Conservation (phyloP, 345 rosid species). For the Pelargonium nanum region DNA sequence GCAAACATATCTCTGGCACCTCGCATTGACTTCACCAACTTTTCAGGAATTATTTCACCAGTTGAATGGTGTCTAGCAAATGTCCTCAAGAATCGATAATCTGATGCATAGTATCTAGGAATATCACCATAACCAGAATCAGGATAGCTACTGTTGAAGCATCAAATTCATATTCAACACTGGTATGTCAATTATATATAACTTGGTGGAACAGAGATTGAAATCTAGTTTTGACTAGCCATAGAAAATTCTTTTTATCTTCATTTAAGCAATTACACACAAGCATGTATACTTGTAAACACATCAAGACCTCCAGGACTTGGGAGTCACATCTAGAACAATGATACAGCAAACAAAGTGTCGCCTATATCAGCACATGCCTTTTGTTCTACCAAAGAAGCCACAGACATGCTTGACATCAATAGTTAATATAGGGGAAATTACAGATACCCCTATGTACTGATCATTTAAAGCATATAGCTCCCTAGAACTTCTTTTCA, state of each 20-base stretch:
- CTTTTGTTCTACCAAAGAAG: too few relatives aligned
- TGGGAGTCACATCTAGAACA: too few relatives aligned
- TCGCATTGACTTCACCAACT: conserved; percentile 68
- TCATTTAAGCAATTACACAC: not conserved
- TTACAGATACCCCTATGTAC: too few relatives aligned
- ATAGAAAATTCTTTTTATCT: not conserved
- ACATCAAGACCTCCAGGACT: too few relatives aligned
- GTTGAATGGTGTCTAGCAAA: conserved; percentile 82
- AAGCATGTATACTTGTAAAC: too few relatives aligned
- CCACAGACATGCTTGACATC: too few relatives aligned
- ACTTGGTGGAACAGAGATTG: not conserved
- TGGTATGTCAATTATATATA: too few relatives aligned
- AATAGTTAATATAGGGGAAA: too few relatives aligned
- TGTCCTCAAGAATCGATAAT: conserved; percentile 65
- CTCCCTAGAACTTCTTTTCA: too few relatives aligned
- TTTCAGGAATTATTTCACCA: conserved; percentile 77
- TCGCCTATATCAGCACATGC: too few relatives aligned
- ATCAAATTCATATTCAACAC: not conserved
- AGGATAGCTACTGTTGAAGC: not conserved
- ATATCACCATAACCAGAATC: conserved; percentile 13
- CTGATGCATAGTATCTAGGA: conserved; percentile 78
- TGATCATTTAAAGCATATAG: too few relatives aligned
- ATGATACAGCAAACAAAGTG: too few relatives aligned
- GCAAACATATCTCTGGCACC: conserved; percentile 86
- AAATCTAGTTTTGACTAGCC: not conserved